phyloP scores from a whole-genome alignment of 2,329 filamentous ascomycete species.

The Nemania sp. region DNA sequence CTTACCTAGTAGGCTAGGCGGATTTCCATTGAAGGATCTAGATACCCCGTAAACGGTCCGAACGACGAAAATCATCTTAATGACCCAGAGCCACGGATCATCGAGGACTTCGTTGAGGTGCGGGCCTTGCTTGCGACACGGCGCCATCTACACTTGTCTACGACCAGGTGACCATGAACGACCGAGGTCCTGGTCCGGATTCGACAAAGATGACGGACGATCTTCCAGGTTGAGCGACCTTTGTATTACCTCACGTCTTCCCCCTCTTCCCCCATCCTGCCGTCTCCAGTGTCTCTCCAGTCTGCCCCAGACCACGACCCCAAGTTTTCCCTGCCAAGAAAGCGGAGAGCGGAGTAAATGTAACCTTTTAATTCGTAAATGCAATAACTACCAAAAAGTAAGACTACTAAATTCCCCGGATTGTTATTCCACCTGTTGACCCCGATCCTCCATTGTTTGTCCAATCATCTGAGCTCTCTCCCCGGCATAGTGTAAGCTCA shows the following conservation, averaged over 20 bases:
- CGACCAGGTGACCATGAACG: constrained; percentile 10
- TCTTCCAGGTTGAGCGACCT: constrained; percentile 19
- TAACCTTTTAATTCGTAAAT: constrained; percentile 24
- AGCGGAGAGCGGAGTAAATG: constrained; percentile 42
- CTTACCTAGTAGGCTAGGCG: too few relatives aligned
- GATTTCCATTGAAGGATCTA: background rate
- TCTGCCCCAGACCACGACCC: constrained; percentile 23
- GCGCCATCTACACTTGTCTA: background rate
- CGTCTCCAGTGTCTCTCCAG: too few relatives aligned
- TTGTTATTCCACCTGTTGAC: constrained; percentile 20
- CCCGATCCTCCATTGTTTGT: constrained; percentile 7
- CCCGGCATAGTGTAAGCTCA: constrained; percentile 4
- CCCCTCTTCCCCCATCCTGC: constrained; percentile 24
- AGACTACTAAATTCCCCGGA: constrained; percentile 33
- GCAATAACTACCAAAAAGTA: constrained; percentile 32
- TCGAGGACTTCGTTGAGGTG: constrained; percentile 1
- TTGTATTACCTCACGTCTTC: constrained; percentile 1
- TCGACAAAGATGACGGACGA: constrained; percentile 17
- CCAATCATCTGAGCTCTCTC: constrained; percentile 24
- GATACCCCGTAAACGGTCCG: constrained; percentile 7
- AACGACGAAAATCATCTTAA: background rate
- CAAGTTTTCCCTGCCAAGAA: constrained; percentile 39
- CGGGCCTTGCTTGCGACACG: constrained; percentile 6
- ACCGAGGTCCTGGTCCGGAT: background rate
- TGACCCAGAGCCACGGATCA: constrained; percentile 23